Evolutionary conservation across 176 grass and related monocot species (phyloP), one percentile per base, ranked within the genome.

Genomic region (Stipa capillata): DNA sequence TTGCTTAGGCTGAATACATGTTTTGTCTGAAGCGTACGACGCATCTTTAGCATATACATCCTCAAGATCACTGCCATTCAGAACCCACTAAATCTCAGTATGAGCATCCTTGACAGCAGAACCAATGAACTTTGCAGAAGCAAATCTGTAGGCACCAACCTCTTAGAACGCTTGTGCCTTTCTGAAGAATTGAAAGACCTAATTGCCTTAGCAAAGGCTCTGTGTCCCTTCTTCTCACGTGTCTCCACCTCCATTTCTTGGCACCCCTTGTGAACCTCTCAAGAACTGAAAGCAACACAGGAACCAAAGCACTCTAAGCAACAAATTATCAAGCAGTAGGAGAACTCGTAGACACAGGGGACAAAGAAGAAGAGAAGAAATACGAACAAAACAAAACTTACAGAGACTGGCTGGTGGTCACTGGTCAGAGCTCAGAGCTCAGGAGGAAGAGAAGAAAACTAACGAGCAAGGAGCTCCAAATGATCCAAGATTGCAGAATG

Each of bases 11-110:
- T 56, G 82, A 82, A 69, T 10, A 39, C n/a, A 81, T 1, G 51
- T 47, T 83, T 88, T 89, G 34, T 71, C 75, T 23, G 84, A 87
- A 83, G 86, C 69, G 40, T 74, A 61, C 52, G 60, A 34, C 64
- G 57, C 69, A 79, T 85, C 81, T 79, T 81, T 65, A 69, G 16
- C 65, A 50, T 60, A 75, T 60, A 80, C 82, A 42, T 84, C 84
- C 52, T 89, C 88, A 67, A 87, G 83, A 66, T 85, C 87, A 60
- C 96, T 99, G 96, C 36, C 37, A 88, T 84, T 40, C 43, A 81
- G 13, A 87, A 60, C 41, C 50, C 41, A 61, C 40, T 25, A 67
- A 55, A 84, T 40, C 63, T 72, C 37, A 67, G 59, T 18, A 69
- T 67, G 11, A 61, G 1, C 17, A 79, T 48, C 34, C 16, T 72